Conservation (phyloP, 768 basidiomycete species). For the Leccinum fibrillosum region DNA sequence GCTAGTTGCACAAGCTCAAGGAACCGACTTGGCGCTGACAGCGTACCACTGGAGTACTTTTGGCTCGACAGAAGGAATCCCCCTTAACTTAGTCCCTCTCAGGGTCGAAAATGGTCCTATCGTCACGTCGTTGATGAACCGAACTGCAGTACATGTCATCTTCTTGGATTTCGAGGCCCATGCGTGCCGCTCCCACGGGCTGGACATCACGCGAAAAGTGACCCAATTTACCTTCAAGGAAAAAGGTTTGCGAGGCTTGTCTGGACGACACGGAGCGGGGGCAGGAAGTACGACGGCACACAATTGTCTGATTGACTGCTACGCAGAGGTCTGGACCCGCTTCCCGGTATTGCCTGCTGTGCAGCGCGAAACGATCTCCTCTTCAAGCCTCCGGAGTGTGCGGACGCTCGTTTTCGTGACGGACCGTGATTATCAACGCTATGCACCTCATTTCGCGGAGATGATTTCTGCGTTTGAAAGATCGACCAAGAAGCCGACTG, state of each 20-base stretch:
- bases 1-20: constrained; percentile 30
- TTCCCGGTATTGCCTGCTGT: constrained; percentile 58
- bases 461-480: constrained; percentile 47
- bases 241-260: constrained; percentile 27
- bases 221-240: constrained; percentile 57
- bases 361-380: constrained; percentile 40
- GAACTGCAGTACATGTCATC: constrained; percentile 42
- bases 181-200: constrained; percentile 38
- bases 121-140: constrained; percentile 45
- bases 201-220: constrained; percentile 52
- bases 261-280: constrained; percentile 6
- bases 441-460: constrained; percentile 41
- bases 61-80: constrained; percentile 47
- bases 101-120: constrained; percentile 19
- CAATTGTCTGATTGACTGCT: constrained; percentile 53
- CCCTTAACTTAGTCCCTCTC: constrained; percentile 31
- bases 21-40: constrained; percentile 20
- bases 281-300: constrained; percentile 29
- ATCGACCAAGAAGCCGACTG: constrained; percentile 50
- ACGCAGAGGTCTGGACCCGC: constrained; percentile 56
- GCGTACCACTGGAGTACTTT: constrained; percentile 58
- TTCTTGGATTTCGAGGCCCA: constrained; percentile 33
- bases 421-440: constrained; percentile 33
- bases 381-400: constrained; percentile 30
- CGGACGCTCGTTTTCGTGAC: constrained; percentile 45